phyloP scores from a whole-genome alignment of 2,329 filamentous ascomycete genomes.

The Diaporthe sp. region DNA sequence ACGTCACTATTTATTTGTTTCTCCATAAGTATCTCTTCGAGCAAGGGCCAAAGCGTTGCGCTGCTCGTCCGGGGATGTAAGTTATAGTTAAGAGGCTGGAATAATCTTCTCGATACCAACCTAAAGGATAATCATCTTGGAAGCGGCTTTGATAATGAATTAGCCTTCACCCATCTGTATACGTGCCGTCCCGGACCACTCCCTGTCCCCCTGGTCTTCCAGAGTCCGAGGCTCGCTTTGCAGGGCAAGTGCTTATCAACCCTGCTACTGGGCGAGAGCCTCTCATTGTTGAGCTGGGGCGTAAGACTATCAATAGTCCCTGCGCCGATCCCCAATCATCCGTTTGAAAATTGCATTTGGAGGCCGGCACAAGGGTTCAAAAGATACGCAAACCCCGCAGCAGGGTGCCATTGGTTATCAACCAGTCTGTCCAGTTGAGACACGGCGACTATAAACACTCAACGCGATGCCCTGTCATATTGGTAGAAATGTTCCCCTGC shows the following conservation, averaged over 20 bases:
- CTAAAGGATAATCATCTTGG: too few relatives aligned
- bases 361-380: neutral
- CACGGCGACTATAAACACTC: neutral
- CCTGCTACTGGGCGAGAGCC: neutral
- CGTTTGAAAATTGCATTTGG: neutral
- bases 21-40: too few relatives aligned
- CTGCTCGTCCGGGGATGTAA: too few relatives aligned
- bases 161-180: too few relatives aligned
- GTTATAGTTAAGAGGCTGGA: too few relatives aligned
- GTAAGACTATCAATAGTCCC: neutral
- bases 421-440: neutral
- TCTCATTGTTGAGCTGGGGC: neutral
- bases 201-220: neutral
- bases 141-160: neutral
- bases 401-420: conserved; percentile 13
- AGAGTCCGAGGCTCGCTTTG: neutral
- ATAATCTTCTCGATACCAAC: too few relatives aligned
- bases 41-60: too few relatives aligned
- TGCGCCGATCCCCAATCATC: neutral
- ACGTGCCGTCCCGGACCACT: too few relatives aligned
- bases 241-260: conserved; percentile 3
- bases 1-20: too few relatives aligned
- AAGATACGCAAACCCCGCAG: neutral
- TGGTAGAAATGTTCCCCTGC: neutral
- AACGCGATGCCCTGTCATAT: neutral